These are phyloP conservation scores for Moricandia arvensis DNA, from an alignment of 345 rosid species.

Conservation along the genomic window DNA sequence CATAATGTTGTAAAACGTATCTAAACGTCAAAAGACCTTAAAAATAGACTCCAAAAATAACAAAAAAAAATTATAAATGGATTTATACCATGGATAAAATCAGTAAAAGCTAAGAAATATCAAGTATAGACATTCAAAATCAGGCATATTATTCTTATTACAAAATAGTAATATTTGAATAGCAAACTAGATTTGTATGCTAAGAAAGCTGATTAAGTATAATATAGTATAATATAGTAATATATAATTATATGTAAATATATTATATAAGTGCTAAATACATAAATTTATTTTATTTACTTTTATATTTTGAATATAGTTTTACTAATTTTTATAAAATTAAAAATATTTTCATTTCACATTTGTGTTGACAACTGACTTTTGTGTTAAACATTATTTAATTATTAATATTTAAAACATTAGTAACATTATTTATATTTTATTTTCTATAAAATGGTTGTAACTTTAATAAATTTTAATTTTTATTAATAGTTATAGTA, in stretches of 20 bases:
- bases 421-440: background rate
- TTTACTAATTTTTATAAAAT: background rate
- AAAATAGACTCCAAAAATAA: too few species aligned
- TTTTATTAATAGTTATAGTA: background rate
- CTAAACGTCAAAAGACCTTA: too few species aligned
- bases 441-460: background rate
- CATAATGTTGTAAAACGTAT: too few species aligned
- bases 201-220: background rate
- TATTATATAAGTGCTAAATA: background rate
- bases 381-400: background rate
- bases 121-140: background rate
- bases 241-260: background rate
- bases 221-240: background rate
- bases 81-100: too few species aligned
- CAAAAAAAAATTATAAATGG: too few species aligned
- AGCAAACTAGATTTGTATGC: background rate
- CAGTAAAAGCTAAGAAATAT: too few species aligned
- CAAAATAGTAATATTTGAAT: background rate
- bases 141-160: background rate
- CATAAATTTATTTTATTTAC: background rate
- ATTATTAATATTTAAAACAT: too few species aligned
- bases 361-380: background rate
- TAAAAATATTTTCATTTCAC: too few species aligned
- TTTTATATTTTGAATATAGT: background rate
- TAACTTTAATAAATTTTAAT: background rate